Evolutionary conservation across 257 asterid genomes (phyloP), one percentile per base, ranked within the genome.

Genomic region (Scutellaria minor): DNA sequence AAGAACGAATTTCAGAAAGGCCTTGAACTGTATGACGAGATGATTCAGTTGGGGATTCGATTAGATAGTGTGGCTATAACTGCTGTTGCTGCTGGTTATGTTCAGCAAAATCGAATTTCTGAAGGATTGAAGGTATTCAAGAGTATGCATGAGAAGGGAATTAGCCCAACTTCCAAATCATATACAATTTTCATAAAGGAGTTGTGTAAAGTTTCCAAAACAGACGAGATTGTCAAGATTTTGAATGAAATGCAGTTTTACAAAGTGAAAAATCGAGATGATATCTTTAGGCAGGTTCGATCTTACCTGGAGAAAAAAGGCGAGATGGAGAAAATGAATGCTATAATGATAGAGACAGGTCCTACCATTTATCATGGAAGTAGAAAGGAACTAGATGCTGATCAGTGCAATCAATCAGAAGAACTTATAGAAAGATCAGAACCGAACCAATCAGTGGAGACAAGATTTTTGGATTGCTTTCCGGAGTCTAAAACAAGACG

Each of bases 31-130:
- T 90, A 87, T 70, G 64, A 78, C 37, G 97, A 88, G 84, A 87
- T 93, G 95, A 72, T 85, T 50, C 86, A 77, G 18, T 70, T 10
- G 65, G 88, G 96, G 48, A 71, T 93, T 67, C 73, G 77, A 44
- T 72, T 88, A 71, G 97, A 89, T 66, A 27, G 81, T 69, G 86
- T 86, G 61, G 96, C 95, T 47, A 68, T 83, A 69, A 88, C 90
- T 72, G 84, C 93, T 35, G 84, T 86, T 57, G 85, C 88, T 62
- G 82, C 79, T 1, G 96, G 96, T 53, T 86, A 75, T 83, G 52
- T 86, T 68, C 82, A 73, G 46, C 89, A 89, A 79, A 89, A 90
- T 77, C 46, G 76, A 22, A 63, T 86, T 65, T 75, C 83, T 72
- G 93, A 90, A 70, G 93, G 89, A 8, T 85, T 86, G 84, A 22